These are phyloP conservation scores for Paxillus rubicundulus DNA, from an alignment of 768 basidiomycete species.

Conservation along the genomic window DNA sequence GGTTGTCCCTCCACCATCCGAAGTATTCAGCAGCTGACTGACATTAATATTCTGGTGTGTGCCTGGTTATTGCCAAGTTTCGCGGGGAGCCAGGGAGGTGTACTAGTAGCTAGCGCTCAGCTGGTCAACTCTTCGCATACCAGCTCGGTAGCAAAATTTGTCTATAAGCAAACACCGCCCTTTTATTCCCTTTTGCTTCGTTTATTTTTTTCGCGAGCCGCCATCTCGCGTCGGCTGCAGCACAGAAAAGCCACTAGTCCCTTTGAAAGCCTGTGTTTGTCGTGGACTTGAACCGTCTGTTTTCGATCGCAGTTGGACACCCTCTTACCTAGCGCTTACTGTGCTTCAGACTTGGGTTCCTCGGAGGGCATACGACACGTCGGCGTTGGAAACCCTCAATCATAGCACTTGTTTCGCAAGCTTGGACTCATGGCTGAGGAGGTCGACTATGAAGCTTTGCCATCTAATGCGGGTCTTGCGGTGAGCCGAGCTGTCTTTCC, in stretches of 20 bases:
- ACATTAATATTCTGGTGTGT: background rate
- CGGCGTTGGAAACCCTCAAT: constrained; percentile 6
- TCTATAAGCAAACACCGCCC: background rate
- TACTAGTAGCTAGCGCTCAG: background rate
- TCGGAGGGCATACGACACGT: constrained; percentile 6
- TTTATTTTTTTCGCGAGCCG: background rate
- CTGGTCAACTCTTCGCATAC: constrained; percentile 6
- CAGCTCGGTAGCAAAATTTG: background rate
- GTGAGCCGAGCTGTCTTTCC: constrained; percentile 35
- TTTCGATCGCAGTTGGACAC: background rate
- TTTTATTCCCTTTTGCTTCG: background rate
- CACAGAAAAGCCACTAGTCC: constrained; percentile 1
- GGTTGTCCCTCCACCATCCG: background rate
- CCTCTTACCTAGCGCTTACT: background rate
- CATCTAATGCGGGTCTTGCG: constrained; percentile 75
- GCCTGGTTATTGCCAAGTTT: background rate
- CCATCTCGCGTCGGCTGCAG: constrained; percentile 2
- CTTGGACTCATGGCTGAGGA: constrained; percentile 38
- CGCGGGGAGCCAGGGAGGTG: background rate
- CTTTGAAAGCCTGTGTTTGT: background rate
- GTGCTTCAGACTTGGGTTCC: no score
- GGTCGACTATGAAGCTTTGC: constrained; percentile 65
- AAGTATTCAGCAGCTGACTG: no score
- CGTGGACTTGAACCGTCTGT: background rate
- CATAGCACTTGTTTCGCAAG: constrained; percentile 4